These are phyloP conservation scores for Pulveroboletus sp. DNA, from an alignment of 768 basidiomycete species.

Conservation along the genomic window DNA sequence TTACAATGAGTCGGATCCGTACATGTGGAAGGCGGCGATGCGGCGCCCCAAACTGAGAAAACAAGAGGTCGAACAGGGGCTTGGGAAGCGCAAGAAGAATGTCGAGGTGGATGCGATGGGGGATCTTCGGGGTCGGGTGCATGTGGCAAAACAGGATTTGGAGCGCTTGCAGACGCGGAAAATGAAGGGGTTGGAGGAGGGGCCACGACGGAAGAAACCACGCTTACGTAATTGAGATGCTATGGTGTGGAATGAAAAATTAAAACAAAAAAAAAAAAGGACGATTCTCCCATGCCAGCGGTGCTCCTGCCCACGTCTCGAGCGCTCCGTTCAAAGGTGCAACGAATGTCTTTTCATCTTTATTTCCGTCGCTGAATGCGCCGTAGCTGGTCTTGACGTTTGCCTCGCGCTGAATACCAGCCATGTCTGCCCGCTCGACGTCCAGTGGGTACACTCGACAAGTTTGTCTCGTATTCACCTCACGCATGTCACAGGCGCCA, in stretches of 20 bases:
- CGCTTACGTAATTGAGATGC: conserved; percentile 21
- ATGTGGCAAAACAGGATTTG: conserved; percentile 88
- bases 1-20: conserved; percentile 74
- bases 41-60: conserved; percentile 87
- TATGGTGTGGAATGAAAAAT: conserved; percentile 10
- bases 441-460: too few relatives aligned
- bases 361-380: too few relatives aligned
- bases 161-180: conserved; percentile 84
- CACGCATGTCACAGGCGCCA: too few relatives aligned
- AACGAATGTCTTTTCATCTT: too few relatives aligned
- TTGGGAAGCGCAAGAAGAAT: conserved; percentile 94
- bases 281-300: conserved; percentile 14
- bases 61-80: conserved; percentile 77
- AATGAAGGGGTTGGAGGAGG: conserved; percentile 83
- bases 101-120: conserved; percentile 98
- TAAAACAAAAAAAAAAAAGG: not conserved
- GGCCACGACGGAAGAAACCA: conserved; percentile 12
- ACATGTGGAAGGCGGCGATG: conserved; percentile 78
- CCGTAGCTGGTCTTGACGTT: conserved; percentile 2
- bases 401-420: conserved; percentile 4
- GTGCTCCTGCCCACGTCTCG: conserved; percentile 4
- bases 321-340: conserved; percentile 1
- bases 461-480: too few relatives aligned
- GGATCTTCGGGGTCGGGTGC: conserved; percentile 86
- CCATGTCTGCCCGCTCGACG: too few relatives aligned